Base-by-base conservation (phyloP, 2,329 filamentous ascomycete genomes). In the Bipolaris gigantea region DNA sequence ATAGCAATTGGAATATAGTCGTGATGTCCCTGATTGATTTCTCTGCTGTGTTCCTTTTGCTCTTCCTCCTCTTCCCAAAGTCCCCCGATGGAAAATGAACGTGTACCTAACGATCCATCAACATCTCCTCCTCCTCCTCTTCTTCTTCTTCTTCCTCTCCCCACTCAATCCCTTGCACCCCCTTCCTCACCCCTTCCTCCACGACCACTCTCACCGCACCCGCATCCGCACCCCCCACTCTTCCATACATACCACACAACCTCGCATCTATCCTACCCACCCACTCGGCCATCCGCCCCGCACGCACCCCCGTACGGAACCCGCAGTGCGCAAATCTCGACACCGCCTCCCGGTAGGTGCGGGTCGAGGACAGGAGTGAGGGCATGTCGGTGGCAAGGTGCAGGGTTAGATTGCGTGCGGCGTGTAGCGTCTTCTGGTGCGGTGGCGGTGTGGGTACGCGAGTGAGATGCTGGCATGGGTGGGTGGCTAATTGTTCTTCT, bases 81-180 rank as follows among this genome's bases (percentile, higher is more conserved):
- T 25, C 23, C 7, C 23, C 23, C 5, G 23, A 25, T 25, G 7
- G 21, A 25, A 7, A 25, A 7, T 6, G 23, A 25, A 25, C 3
- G 5, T 21, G 21, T 21, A 5, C 9, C 25, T 16, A 66, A 15
- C 63, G 9, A 38, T 65, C 65, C 63, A 68, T 56, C 53, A 69
- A 48, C 66, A 68, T 69, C 3, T 67, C 66, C 30, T 69, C 66
- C 2, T 64, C 64, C 10, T 2, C 7, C 1, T 30, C 8, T 1
- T 9, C 4, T 3, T 32, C 13, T 5, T 10, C 33, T n/a, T 11
- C 6, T 3, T n/a, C 13, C n/a, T n/a, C n/a, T n/a, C n/a, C n/a
- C 9, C 38, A 11, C 15, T 27, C 25, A 4, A 19, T 10, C 15
- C 5, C 15, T 8, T n/a, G n/a, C 16, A 45, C 4, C 18, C 32